Evolutionary conservation across 345 rosid genomes (phyloP).

Genomic region (Anastatica hierochuntica): DNA sequence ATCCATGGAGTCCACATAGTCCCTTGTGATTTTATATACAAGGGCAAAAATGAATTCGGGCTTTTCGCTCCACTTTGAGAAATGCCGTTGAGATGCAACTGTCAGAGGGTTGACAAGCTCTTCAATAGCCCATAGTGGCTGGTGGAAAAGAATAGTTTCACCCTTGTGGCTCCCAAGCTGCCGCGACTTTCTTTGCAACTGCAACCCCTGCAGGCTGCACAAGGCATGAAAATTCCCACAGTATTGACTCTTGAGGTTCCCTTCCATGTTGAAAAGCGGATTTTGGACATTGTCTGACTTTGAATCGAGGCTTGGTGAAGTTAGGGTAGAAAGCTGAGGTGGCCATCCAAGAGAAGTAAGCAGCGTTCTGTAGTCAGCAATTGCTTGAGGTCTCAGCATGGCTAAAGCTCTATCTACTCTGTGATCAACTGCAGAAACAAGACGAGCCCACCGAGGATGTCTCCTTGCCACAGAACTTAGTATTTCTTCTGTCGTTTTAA

Average conservation of each 20-base stretch:
- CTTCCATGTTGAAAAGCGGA: slow-evolving; percentile 78
- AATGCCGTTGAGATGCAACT: slow-evolving; percentile 63
- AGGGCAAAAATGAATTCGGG: slow-evolving; percentile 87
- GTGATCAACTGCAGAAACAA: slow-evolving; percentile 81
- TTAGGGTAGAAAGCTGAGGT: slow-evolving; percentile 56
- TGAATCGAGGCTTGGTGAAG: slow-evolving; percentile 41
- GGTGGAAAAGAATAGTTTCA: slow-evolving; percentile 51
- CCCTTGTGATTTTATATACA: slow-evolving; percentile 71
- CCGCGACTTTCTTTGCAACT: slow-evolving; percentile 68
- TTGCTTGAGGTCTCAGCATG: slow-evolving; percentile 63
- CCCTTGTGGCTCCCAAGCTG: slow-evolving; percentile 63
- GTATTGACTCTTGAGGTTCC: slow-evolving; percentile 56
- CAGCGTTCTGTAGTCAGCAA: slow-evolving; percentile 74
- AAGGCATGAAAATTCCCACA: slow-evolving; percentile 75
- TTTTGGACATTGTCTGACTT: slow-evolving; percentile 42
- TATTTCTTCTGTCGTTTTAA: slow-evolving; percentile 56
- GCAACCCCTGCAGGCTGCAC: slow-evolving; percentile 74
- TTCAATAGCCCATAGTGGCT: slow-evolving; percentile 96
- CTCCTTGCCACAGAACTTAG: slow-evolving; percentile 46
- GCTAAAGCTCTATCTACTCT: slow-evolving; percentile 91
- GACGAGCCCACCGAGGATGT: slow-evolving; percentile 65
- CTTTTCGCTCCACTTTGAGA: slow-evolving; percentile 68
- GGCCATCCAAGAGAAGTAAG: slow-evolving; percentile 93
- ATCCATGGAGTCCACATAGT: slow-evolving; percentile 83
- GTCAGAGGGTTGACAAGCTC: slow-evolving; percentile 87